Evolutionary conservation across 2,329 filamentous ascomycete species (phyloP).

Genomic region (Penicillium sp.): DNA sequence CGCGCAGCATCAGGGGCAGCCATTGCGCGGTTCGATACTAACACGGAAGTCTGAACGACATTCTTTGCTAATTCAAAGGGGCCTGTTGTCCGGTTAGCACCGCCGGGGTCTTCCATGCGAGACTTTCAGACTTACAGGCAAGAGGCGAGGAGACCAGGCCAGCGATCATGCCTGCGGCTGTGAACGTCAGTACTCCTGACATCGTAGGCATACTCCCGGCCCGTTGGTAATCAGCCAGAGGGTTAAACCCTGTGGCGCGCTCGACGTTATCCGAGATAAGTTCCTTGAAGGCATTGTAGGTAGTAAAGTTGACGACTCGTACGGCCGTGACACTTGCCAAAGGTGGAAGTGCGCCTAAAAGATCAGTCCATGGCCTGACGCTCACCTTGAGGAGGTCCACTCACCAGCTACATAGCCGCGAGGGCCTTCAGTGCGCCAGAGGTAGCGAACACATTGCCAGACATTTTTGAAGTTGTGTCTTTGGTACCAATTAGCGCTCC

Average conservation of each 20-base stretch:
- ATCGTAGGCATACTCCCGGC: constrained; percentile 46
- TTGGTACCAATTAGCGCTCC: constrained; percentile 1
- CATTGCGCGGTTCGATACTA: constrained; percentile 45
- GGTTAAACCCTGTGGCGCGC: constrained; percentile 43
- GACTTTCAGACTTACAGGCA: constrained; percentile 40
- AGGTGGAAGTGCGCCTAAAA: constrained; percentile 46
- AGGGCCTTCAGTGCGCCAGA: constrained; percentile 50
- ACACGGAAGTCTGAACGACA: constrained; percentile 51
- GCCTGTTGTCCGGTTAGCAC: constrained; percentile 30
- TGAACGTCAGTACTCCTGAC: constrained; percentile 46
- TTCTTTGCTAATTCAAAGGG: constrained; percentile 53
- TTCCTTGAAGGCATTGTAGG: constrained; percentile 48
- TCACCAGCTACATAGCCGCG: constrained; percentile 51
- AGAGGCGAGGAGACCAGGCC: constrained; percentile 46
- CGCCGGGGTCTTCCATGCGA: too few species aligned
- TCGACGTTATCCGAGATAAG: constrained; percentile 43
- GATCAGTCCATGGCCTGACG: not conserved
- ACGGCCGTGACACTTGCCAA: constrained; percentile 49
- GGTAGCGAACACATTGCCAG: constrained; percentile 45
- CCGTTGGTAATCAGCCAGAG: constrained; percentile 44
- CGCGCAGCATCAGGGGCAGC: constrained; percentile 37
- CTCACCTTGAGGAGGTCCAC: constrained; percentile 4
- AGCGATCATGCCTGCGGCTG: constrained; percentile 44
- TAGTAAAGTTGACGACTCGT: constrained; percentile 49
- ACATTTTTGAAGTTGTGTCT: constrained; percentile 50